A percentile compares a stretch with the other conserved stretches of the same genome.
phyloP scores from a whole-genome alignment of 139 green algal species.

The Chlorella sp. region DNA sequence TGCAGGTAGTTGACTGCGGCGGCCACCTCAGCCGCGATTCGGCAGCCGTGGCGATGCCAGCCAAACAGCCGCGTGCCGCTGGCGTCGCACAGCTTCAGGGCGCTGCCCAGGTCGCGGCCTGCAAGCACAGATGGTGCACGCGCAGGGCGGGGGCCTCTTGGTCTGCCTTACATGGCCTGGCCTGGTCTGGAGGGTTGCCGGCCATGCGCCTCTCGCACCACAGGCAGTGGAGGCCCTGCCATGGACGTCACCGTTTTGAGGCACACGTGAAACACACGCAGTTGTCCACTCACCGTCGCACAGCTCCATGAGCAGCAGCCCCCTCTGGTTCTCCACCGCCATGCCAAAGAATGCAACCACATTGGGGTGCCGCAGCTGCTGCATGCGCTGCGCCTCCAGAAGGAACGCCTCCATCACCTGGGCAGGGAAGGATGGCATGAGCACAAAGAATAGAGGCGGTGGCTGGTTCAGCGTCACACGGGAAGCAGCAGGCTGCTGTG shows the following conservation, averaged over 20 bases:
- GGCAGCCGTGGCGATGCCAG: not conserved
- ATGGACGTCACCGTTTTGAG: too few species aligned
- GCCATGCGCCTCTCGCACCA: too few species aligned
- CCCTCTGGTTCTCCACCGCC: not conserved
- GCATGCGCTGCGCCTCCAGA: not conserved
- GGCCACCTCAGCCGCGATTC: not conserved
- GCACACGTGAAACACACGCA: too few species aligned
- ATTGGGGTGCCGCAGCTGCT: slow-evolving; percentile 1
- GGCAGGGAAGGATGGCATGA: not conserved
- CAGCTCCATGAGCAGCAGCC: not conserved
- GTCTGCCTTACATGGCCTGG: too few species aligned
- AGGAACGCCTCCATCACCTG: slow-evolving; percentile 1
- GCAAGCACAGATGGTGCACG: not conserved
- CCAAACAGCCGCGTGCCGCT: not conserved
- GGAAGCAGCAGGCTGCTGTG: too few species aligned
- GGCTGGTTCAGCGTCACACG: too few species aligned
- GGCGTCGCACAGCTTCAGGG: not conserved
- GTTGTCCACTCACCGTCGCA: not conserved
- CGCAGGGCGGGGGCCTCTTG: too few species aligned
- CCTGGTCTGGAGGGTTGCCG: too few species aligned
- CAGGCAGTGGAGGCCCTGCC: too few species aligned
- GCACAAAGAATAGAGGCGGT: too few species aligned
- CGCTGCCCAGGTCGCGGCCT: not conserved
- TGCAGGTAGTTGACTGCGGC: not conserved
- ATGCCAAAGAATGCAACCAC: not conserved